Conservation (phyloP, 345 rosid species). For the Euphorbia tirucalli region DNA sequence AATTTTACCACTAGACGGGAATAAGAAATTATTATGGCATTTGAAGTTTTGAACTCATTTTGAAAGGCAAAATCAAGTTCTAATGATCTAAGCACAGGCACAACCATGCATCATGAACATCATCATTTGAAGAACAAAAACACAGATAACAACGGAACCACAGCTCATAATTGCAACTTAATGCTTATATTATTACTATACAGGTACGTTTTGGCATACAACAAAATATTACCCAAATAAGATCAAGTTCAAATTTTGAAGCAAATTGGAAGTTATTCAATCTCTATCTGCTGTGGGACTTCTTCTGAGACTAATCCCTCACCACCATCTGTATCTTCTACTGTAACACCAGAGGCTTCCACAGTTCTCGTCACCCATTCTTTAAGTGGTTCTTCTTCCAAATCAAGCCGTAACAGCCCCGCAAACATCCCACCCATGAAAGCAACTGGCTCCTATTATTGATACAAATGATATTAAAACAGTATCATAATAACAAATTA, state of each 20-base stretch:
- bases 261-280: constrained; percentile 36
- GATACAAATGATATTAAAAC: not conserved
- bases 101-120: too few relatives aligned
- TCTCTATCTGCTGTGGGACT: constrained; percentile 50
- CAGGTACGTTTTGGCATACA: not conserved
- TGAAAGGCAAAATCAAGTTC: too few relatives aligned
- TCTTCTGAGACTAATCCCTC: constrained; percentile 34
- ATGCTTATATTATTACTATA: not conserved
- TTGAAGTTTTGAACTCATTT: too few relatives aligned
- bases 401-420: constrained; percentile 60
- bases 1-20: too few relatives aligned
- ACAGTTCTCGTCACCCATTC: constrained; percentile 65
- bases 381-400: constrained; percentile 66
- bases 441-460: constrained; percentile 59
- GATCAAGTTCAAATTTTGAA: not conserved
- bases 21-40: too few relatives aligned
- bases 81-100: too few relatives aligned
- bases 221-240: not conserved
- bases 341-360: constrained; percentile 48
- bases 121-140: too few relatives aligned
- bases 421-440: constrained; percentile 69
- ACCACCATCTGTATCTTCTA: constrained; percentile 38
- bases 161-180: not conserved
- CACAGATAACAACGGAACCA: not conserved
- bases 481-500: too few relatives aligned